phyloP scores from a whole-genome alignment of 257 asterid genomes.

The Solanum virginianum region DNA sequence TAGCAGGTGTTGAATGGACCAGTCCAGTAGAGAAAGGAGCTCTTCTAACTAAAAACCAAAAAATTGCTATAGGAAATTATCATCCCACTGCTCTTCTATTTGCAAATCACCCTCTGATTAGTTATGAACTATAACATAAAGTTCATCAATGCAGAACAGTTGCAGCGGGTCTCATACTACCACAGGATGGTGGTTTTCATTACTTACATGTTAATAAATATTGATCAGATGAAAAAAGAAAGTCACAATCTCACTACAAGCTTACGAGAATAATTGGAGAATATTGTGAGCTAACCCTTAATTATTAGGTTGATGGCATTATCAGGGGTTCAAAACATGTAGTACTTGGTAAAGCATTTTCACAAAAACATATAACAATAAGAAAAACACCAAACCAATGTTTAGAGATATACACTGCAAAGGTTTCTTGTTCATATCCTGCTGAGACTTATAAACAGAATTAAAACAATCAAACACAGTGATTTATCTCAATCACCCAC shows the following conservation, averaged over 20 bases:
- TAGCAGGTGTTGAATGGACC: neutral
- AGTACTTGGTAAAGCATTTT: neutral
- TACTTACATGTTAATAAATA: neutral
- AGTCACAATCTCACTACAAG: neutral
- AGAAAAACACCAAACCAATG: neutral
- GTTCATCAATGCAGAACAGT: neutral
- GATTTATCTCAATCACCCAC: neutral
- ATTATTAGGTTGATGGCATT: neutral
- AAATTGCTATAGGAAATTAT: neutral
- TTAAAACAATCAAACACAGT: neutral
- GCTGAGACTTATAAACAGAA: neutral
- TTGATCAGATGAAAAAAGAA: neutral
- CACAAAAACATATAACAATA: neutral
- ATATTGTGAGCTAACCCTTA: neutral
- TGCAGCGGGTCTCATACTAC: neutral
- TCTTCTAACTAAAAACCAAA: neutral
- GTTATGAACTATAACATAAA: neutral
- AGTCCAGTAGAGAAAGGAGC: neutral
- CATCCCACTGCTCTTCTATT: neutral
- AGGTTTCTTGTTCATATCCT: neutral
- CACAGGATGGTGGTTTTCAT: neutral
- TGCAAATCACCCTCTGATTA: neutral
- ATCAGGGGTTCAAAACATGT: neutral
- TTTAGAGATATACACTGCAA: neutral
- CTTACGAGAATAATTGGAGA: neutral